A percentile compares a stretch with the other conserved stretches of the same genome.
Conservation (phyloP, 1,139 yeast species). For the Nadsonia starkeyi-henricii region DNA sequence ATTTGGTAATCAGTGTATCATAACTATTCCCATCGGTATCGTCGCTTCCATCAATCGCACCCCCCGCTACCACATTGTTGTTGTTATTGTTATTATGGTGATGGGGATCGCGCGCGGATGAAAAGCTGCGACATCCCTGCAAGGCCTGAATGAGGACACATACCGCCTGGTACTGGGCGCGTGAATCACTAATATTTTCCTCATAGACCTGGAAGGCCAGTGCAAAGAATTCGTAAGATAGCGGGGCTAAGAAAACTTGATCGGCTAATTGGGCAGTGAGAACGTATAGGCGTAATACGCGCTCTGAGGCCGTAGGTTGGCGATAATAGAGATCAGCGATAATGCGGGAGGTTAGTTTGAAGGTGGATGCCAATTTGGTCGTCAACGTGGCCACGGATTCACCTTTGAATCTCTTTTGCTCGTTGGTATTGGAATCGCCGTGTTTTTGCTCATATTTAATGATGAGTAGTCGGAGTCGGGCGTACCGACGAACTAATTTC, state of each 20-base stretch:
- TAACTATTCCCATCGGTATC: conserved; percentile 39
- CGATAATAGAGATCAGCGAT: conserved; percentile 49
- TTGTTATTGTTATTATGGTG: too few relatives aligned
- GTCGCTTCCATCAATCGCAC: neutral
- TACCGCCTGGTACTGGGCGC: conserved; percentile 41
- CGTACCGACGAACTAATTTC: conserved; percentile 39
- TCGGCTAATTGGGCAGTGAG: conserved; percentile 53
- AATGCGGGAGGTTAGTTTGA: conserved; percentile 61
- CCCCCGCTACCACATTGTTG: too few relatives aligned
- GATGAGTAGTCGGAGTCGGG: neutral
- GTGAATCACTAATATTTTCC: conserved; percentile 56
- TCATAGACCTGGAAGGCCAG: conserved; percentile 83
- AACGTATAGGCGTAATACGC: conserved; percentile 34
- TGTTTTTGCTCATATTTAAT: conserved; percentile 10
- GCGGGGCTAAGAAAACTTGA: conserved; percentile 46
- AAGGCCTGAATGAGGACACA: conserved; percentile 48
- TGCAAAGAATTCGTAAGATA: conserved; percentile 79
- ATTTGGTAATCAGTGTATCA: conserved; percentile 67
- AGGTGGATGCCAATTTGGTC: conserved; percentile 28
- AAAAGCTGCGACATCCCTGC: conserved; percentile 42
- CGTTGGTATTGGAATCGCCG: conserved; percentile 13
- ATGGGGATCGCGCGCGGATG: conserved; percentile 9
- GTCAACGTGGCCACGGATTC: neutral
- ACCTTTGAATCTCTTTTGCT: neutral
- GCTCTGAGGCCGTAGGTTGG: conserved; percentile 34